A percentile compares a stretch with the other conserved stretches of the same genome.
Conservation (phyloP, 2,329 filamentous ascomycete genomes). For the Myriosclerotinia curreyana region DNA sequence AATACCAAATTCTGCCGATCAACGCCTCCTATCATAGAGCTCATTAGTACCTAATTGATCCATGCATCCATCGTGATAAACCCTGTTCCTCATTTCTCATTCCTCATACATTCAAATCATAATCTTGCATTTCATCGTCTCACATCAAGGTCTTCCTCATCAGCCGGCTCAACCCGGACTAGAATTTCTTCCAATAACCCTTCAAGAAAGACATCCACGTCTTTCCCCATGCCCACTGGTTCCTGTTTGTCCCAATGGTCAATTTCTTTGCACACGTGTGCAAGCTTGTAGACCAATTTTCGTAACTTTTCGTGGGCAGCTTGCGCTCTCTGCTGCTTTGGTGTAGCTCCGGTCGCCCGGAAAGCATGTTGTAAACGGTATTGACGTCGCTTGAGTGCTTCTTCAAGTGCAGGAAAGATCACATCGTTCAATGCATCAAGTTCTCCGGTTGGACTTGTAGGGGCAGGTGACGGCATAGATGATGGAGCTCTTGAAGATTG, state of each 20-base stretch:
- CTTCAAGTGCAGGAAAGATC: constrained; percentile 87
- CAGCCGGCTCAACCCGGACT: constrained; percentile 81
- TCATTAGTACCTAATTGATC: constrained; percentile 19
- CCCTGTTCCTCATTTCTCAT: constrained; percentile 6
- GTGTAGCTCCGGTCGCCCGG: constrained; percentile 44
- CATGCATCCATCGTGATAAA: constrained; percentile 17
- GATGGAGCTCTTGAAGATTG: constrained; percentile 42
- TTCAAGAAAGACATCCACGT: constrained; percentile 84
- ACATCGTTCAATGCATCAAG: constrained; percentile 87
- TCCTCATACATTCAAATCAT: constrained; percentile 15
- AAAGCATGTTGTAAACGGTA: constrained; percentile 49
- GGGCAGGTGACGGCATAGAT: constrained; percentile 56
- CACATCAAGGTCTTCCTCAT: constrained; percentile 40
- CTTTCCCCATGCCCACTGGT: constrained; percentile 90
- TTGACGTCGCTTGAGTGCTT: constrained; percentile 79
- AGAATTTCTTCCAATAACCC: constrained; percentile 91
- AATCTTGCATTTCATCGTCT: constrained; percentile 27
- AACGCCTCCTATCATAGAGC: constrained; percentile 18
- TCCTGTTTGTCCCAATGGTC: constrained; percentile 83
- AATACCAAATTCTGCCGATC: constrained; percentile 21
- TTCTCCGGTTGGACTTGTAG: constrained; percentile 61
- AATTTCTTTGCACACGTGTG: constrained; percentile 81
- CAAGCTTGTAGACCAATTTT: constrained; percentile 77
- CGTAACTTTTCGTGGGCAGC: constrained; percentile 78
- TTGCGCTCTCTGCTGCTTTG: constrained; percentile 65